phyloP scores from a whole-genome alignment of 2,329 filamentous ascomycete species.

The Aureobasidium namibiae region DNA sequence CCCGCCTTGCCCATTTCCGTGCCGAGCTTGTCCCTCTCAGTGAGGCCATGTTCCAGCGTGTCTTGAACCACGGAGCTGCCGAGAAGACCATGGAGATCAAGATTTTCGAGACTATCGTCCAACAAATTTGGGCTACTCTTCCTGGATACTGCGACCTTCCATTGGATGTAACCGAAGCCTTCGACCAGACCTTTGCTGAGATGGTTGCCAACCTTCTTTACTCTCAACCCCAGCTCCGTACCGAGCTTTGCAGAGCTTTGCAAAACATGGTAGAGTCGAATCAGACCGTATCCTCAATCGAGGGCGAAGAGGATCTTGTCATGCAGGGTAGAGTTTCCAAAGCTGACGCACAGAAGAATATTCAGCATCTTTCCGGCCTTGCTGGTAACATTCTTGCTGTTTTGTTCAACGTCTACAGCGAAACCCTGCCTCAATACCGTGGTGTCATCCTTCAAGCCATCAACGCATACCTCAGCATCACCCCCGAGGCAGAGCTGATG shows the following conservation, averaged over 20 bases:
- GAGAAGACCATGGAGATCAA: conserved; percentile 95
- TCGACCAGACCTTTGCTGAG: conserved; percentile 85
- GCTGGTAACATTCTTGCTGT: conserved; percentile 87
- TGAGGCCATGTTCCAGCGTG: conserved; percentile 78
- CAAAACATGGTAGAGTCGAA: conserved; percentile 89
- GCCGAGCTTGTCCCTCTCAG: conserved; percentile 81
- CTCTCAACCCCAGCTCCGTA: conserved; percentile 76
- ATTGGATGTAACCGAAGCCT: conserved; percentile 56
- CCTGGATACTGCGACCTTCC: conserved; percentile 94
- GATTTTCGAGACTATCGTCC: conserved; percentile 92
- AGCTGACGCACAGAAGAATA: conserved; percentile 65
- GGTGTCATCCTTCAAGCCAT: conserved; percentile 89
- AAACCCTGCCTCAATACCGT: conserved; percentile 86
- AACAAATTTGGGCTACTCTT: conserved; percentile 89
- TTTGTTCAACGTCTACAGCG: conserved; percentile 97
- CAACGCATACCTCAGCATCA: conserved; percentile 85
- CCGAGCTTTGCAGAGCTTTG: conserved; percentile 78
- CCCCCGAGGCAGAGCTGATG: conserved; percentile 56
- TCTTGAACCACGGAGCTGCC: conserved; percentile 69
- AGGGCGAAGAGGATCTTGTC: conserved; percentile 62
- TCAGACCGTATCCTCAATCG: conserved; percentile 65
- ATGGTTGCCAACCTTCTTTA: conserved; percentile 87
- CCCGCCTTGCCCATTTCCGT: conserved; percentile 76
- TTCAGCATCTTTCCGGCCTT: conserved; percentile 71
- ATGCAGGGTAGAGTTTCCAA: conserved; percentile 72